Base-by-base conservation (phyloP, 208 protist genomes). In the Balamuthia mandrillaris region DNA sequence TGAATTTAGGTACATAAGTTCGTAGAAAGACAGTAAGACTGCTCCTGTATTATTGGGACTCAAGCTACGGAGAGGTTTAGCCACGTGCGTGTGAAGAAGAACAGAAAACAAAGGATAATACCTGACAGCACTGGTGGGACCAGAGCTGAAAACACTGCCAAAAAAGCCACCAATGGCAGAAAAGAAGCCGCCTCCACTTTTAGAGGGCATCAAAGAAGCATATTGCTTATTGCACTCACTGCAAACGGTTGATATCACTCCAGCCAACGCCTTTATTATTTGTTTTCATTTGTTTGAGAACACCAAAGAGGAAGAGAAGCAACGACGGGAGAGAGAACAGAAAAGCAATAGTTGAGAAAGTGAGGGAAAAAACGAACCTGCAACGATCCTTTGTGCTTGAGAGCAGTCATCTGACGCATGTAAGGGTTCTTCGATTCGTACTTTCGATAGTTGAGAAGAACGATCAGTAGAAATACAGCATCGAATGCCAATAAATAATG, bases 341-440 rank as follows among this genome's bases (percentile, higher is more conserved):
- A 18, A 65, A 12, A 29, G 10, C 16, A 21, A 18, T 35, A 35
- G 7, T 12, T 3, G 33, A 27, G 18, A 5, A 35, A 4, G 7
- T 18, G 6, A 35, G 16, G 60, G 33, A 24, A 54, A 54, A 24
- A 54, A 54, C 14, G 14, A 44, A 68, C 60, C 66, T 77, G 44
- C 24, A 77, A 31, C 18, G 66, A 39, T 31, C 56, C 56, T 29
- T 54, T 51, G 66, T 77, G 44, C 42, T 77, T 77, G 27, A 77
- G 24, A 24, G 49, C 66, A 27, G 44, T 33, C 0, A 77, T 39
- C 35, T 58, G 39, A 35, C 66, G 66, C 66, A 77, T 77, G 44
- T 77, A 77, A 12, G 66, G 66, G 21, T 77, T 77, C 66, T 77
- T 77, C n/a, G 66, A 77, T 37, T 77, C 66, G 35, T 77, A 77